Evolutionary conservation across 306 rosid species (phyloP), one percentile per base, ranked within the genome.

Genomic region (Prinsepia uniflora): DNA sequence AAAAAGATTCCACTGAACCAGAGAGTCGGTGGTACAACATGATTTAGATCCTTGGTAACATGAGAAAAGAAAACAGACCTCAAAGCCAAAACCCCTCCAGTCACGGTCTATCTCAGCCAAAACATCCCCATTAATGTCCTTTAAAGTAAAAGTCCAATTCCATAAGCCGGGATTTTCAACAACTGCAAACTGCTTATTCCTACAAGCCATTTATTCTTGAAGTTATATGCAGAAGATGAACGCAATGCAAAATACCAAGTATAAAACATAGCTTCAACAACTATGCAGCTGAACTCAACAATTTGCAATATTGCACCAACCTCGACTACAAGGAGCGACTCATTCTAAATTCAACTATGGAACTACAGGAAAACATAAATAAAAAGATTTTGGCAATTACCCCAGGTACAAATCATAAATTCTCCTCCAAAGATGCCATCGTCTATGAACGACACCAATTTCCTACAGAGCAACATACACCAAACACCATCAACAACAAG

Each of bases 341-440:
- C 41, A 12, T 11, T 46, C 11, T 65, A 8, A 60, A 15, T 60
- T 57, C 19, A 13, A n/a, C 40, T 19, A 19, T 20, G 22, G 7
- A 18, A 34, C 8, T 8, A 66, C 6, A 50, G 12, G 47, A 45
- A 15, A 63, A n/a, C n/a, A n/a, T 24, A 10, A 30, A 20, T 10
- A 59, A 24, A 24, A 24, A 59, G 47, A 48, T 52, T 50, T 50
- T 45, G 56, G 72, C n/a, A 75, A 79, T 84, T 88, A 90, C 98
- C 98, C 97, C 11, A 93, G 81, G 81, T 93, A 93, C 94, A 90
- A 81, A 85, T 94, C 98, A 84, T 94, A 94, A 79, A 90, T 66
- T 84, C 98, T 86, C 81, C 83, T 90, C 98, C 98, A 94, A 13
- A 94, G 89, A 89, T 94, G 97, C 96, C 98, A 94, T 60, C 98